Evolutionary conservation across 2,329 filamentous ascomycete species (phyloP), one percentile per base, ranked within the genome.

Genomic region (Shiraia bambusicola): DNA sequence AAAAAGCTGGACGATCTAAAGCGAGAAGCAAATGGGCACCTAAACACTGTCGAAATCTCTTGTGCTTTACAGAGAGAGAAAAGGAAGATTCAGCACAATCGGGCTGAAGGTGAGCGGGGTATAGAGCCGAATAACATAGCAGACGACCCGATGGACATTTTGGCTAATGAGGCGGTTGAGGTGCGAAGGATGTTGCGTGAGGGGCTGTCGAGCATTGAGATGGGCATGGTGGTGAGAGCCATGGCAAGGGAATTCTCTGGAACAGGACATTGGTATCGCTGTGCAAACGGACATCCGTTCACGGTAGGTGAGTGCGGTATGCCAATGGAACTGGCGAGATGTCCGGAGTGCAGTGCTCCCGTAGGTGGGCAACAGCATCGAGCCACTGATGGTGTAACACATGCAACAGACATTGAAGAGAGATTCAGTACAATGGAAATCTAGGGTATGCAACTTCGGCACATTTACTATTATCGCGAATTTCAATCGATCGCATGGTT

Each of bases 291-390:
- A 1, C 78, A 83, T 54, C 76, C 77, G 1, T 75, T 86, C 48
- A 79, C 81, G 0, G 73, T 86, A 28, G 81, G 81, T 1, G 79
- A 85, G 45, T 85, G 82, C 54, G 82, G 82, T 1, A 78, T 80
- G 73, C 78, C 82, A 0, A 83, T 84, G 79, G 47, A 87, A 59
- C 40, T 56, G 14, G 75, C 82, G 2, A 60, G 61, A 2, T 88
- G 84, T 50, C 81, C 83, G 0, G 76, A 86, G 48, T 88, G 84
- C 50, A 75, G 72, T 2, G 72, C 72, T 1, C 47, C 62, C 0
- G 74, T 87, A 25, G 83, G 82, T 2, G 83, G 84, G 0, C 55
- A 49, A 28, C 5, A 74, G 28, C 80, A 85, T 59, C 37, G 6
- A 8, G 42, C 74, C n/a, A 74, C 67, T 1, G 67, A 58, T 11